Conservation (phyloP, 2,329 filamentous ascomycete genomes). For the Elsinoe batatas region DNA sequence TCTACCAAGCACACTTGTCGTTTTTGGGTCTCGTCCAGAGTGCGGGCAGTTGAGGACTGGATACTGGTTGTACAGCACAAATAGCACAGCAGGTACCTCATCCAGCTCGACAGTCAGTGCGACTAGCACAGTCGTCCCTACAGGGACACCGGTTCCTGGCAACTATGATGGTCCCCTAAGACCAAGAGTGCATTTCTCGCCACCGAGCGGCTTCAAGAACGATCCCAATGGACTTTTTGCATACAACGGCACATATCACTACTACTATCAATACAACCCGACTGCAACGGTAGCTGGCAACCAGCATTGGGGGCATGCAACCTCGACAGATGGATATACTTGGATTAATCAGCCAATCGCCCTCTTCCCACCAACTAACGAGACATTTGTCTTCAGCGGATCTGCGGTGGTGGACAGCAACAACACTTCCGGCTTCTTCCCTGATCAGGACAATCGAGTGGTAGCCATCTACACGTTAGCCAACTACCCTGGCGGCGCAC, state of each 20-base stretch:
- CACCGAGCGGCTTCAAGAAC: slow-evolving; percentile 34
- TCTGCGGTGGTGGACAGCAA: slow-evolving; percentile 51
- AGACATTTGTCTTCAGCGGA: slow-evolving; percentile 44
- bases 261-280: slow-evolving; percentile 56
- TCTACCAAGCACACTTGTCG: no score
- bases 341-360: slow-evolving; percentile 58
- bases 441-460: slow-evolving; percentile 49
- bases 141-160: slow-evolving; percentile 14
- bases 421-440: slow-evolving; percentile 59
- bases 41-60: no score
- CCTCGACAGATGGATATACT: slow-evolving; percentile 50
- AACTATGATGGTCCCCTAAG: slow-evolving; percentile 17
- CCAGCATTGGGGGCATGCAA: slow-evolving; percentile 60
- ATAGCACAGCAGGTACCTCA: background rate
- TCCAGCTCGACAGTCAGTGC: background rate
- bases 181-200: slow-evolving; percentile 18
- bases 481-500: slow-evolving; percentile 29
- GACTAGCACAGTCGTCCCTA: slow-evolving; percentile 9
- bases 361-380: slow-evolving; percentile 47
- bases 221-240: slow-evolving; percentile 57
- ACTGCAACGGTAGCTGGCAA: slow-evolving; percentile 43
- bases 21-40: no score
- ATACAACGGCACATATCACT: slow-evolving; percentile 47
- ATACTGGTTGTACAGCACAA: background rate
- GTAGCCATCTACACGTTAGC: slow-evolving; percentile 50